Evolutionary conservation across 306 rosid genomes (phyloP).

Genomic region (Trichosanthes cucumerina): DNA sequence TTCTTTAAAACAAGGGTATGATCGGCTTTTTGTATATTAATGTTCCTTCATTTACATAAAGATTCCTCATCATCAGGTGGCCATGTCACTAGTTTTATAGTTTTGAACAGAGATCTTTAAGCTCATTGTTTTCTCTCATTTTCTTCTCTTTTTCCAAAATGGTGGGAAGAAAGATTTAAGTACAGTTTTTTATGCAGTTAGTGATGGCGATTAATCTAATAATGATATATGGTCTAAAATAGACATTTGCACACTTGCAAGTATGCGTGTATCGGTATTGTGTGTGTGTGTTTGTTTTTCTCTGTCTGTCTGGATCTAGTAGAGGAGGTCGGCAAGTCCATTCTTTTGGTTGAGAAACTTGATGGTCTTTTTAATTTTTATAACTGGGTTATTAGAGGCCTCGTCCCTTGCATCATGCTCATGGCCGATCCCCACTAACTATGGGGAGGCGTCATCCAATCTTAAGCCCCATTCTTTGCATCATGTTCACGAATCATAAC

Average conservation of each 20-base stretch:
- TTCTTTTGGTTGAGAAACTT: not conserved
- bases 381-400: not conserved
- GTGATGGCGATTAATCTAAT: not conserved
- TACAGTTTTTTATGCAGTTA: not conserved
- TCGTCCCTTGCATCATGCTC: not conserved
- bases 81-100: not conserved
- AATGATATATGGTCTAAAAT: not conserved
- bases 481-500: not conserved
- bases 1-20: constrained; percentile 76
- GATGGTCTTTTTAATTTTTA: not conserved
- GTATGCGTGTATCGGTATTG: not conserved
- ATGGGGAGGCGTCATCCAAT: not conserved
- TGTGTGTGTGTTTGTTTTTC: not conserved
- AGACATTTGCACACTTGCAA: not conserved
- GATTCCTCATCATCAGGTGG: not conserved
- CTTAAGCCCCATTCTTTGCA: not conserved
- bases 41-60: not conserved
- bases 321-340: not conserved
- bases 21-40: not conserved
- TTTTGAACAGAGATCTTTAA: not conserved
- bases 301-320: not conserved
- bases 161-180: not conserved
- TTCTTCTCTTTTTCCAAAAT: not conserved
- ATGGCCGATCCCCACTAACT: not conserved
- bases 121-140: not conserved